Conservation (phyloP, 495 filamentous ascomycete genomes). For the Parmelia sp. region DNA sequence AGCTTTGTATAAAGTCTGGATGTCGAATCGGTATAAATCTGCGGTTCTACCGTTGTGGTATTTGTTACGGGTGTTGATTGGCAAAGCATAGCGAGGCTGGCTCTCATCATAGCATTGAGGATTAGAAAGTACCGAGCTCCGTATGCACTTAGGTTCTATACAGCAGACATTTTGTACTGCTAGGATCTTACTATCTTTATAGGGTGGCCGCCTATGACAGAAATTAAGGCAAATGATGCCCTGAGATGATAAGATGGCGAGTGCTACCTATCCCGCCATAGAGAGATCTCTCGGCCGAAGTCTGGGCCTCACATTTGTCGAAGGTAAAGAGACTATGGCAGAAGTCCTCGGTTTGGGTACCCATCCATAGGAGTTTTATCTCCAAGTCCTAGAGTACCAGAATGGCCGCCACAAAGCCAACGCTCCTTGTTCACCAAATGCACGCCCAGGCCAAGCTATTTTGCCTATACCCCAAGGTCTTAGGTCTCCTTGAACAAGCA, state of each 20-base stretch:
- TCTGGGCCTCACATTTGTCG: not conserved
- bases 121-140: not conserved
- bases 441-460: slow-evolving; percentile 30
- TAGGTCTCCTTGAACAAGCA: not conserved
- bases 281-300: slow-evolving; percentile 6
- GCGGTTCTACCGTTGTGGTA: not conserved
- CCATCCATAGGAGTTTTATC: slow-evolving; percentile 6
- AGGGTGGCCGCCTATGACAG: not conserved
- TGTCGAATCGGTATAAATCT: not conserved
- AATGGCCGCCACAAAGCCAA: slow-evolving; percentile 44
- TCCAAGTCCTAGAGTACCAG: slow-evolving; percentile 49
- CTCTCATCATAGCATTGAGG: not conserved
- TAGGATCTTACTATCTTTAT: not conserved
- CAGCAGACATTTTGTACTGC: not conserved
- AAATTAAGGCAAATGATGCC: not conserved
- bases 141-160: not conserved
- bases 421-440: slow-evolving; percentile 39
- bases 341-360: not conserved
- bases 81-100: not conserved
- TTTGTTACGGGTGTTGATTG: not conserved
- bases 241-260: not conserved
- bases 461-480: not conserved
- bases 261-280: not conserved
- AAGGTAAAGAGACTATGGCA: slow-evolving; percentile 7
- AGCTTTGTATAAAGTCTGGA: not conserved